Base-by-base conservation (phyloP, 805 yeast species). In the Candida palmyrensis region DNA sequence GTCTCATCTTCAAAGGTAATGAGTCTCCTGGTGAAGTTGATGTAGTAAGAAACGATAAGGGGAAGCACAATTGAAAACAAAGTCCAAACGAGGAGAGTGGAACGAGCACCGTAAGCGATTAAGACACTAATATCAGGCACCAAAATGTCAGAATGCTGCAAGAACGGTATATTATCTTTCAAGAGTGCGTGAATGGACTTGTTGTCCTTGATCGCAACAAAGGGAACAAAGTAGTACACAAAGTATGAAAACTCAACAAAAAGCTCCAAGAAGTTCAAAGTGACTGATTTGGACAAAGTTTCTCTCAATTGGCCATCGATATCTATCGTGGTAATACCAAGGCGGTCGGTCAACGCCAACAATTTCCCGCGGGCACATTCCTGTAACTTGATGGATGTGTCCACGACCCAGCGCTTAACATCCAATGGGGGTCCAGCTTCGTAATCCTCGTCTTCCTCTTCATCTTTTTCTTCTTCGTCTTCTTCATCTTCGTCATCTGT, bases 11-110 rank as follows among this genome's bases (percentile, higher is more conserved):
- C 61, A 34, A 55, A 47, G 17, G 49, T 54, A 30, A 59, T 51
- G 24, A 57, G 53, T 48, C 70, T 57, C 50, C 64, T 57, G 36
- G 77, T 58, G 47, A 73, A 72, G 55, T 75, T 75, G 45, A 75
- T 45, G 55, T 71, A 75, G 55, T 70, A 75, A 12, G 78, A 68
- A 22, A 56, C 43, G 25, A 60, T 20, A 38, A 58, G 49, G 25
- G 81, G 81, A 19, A 66, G 34, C 5, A 53, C 39, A 25, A 68
- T 48, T 5, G 76, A 55, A 29, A 57, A 46, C 4, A 62, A 23
- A n/a, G 44, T 31, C 79, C 79, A 75, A 27, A 57, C 40, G 9
- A 42, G 8, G 6, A 66, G 40, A 14, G 66, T 54, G n/a, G 66
- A 48, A 25, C 55, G 33, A 29, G 56, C 49, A 25, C 49, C 45